phyloP scores from a whole-genome alignment of 805 yeast genomes.

The Teunomyces panamensis region DNA sequence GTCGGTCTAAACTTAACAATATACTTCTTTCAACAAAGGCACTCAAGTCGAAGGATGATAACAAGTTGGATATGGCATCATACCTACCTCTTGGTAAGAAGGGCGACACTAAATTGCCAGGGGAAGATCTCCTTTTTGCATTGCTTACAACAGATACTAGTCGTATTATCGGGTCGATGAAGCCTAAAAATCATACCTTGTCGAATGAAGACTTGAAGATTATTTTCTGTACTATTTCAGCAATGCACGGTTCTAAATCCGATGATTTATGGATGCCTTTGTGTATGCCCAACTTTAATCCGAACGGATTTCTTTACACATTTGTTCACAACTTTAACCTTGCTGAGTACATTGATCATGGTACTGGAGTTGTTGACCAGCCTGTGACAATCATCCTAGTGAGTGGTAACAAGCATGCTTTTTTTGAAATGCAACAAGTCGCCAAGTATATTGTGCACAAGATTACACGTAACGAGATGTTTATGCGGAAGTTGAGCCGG shows the following conservation, averaged over 20 bases:
- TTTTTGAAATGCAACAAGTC: constrained; percentile 67
- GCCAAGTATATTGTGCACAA: constrained; percentile 48
- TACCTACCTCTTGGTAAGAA: constrained; percentile 5
- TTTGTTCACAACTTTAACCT: constrained; percentile 52
- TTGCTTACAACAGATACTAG: constrained; percentile 57
- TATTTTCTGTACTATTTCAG: constrained; percentile 66
- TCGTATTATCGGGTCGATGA: constrained; percentile 62
- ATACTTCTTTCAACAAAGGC: constrained; percentile 41
- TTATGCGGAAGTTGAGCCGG: constrained; percentile 17
- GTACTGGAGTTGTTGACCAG: constrained; percentile 9
- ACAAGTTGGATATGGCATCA: constrained; percentile 3
- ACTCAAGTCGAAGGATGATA: constrained; percentile 9
- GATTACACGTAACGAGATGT: constrained; percentile 19
- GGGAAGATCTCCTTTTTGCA: constrained; percentile 66
- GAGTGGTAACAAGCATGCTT: constrained; percentile 73
- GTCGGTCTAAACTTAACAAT: constrained; percentile 55
- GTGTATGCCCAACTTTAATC: constrained; percentile 86
- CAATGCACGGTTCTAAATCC: constrained; percentile 38
- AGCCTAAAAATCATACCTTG: constrained; percentile 75
- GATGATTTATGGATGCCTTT: constrained; percentile 93
- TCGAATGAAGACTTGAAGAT: constrained; percentile 81
- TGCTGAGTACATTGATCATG: constrained; percentile 12
- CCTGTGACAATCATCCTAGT: constrained; percentile 46
- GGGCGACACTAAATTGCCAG: constrained; percentile 15
- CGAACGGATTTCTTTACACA: constrained; percentile 82